A percentile compares a stretch with the other conserved stretches of the same genome.
phyloP scores from a whole-genome alignment of 345 rosid genomes.

The Rhodamnia argentea region DNA sequence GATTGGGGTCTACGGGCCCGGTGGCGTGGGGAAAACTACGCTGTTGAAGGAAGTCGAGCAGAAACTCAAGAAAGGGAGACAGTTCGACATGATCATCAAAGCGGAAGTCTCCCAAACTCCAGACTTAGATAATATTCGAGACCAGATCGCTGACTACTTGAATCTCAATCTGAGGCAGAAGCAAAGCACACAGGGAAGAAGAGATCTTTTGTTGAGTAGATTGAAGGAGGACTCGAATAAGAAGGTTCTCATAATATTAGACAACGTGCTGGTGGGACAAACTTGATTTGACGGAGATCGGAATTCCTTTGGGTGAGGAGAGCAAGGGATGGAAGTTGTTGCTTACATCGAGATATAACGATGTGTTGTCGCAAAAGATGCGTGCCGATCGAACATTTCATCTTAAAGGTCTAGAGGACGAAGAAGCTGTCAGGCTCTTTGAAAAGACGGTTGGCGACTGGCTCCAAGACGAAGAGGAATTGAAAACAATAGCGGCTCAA shows the following conservation, averaged over 20 bases:
- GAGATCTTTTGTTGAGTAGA: too few species aligned
- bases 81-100: neutral
- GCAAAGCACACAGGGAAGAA: too few species aligned
- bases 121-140: neutral
- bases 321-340: neutral
- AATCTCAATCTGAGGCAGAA: too few species aligned
- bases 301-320: neutral
- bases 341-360: neutral
- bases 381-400: neutral
- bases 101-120: neutral
- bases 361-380: neutral
- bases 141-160: neutral
- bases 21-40: neutral
- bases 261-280: neutral
- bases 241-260: too few species aligned
- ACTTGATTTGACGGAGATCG: neutral
- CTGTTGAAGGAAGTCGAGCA: neutral
- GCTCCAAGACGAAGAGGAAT: neutral
- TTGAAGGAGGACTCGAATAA: too few species aligned
- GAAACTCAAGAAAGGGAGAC: neutral
- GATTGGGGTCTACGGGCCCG: neutral
- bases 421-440: neutral
- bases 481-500: neutral
- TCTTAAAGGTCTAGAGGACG: neutral
- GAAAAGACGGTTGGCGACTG: neutral